phyloP scores from a whole-genome alignment of 225 moss, liverwort and hornwort genomes.

The Sphagnum contortum region DNA sequence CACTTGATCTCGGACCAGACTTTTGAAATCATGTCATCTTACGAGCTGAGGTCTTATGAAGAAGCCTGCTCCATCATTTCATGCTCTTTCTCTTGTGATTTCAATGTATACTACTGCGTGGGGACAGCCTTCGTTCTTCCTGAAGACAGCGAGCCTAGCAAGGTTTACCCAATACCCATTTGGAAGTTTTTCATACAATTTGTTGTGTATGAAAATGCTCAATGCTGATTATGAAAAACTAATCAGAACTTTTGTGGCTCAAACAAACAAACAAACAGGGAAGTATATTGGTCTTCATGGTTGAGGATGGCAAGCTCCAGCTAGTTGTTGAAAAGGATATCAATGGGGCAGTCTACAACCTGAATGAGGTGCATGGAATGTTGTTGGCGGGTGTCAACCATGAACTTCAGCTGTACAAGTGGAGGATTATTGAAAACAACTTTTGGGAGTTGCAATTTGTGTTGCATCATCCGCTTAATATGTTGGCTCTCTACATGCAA shows the following conservation, averaged over 20 bases:
- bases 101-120: slow-evolving; percentile 85
- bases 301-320: slow-evolving; percentile 88
- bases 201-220: no score
- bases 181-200: no score
- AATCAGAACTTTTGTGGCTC: no score
- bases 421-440: slow-evolving; percentile 70
- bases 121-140: slow-evolving; percentile 91
- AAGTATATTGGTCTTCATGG: slow-evolving; percentile 79
- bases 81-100: slow-evolving; percentile 83
- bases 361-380: slow-evolving; percentile 90
- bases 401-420: slow-evolving; percentile 84
- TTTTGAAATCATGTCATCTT: slow-evolving; percentile 80
- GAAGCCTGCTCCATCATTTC: slow-evolving; percentile 92
- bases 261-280: slow-evolving; percentile 30
- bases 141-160: slow-evolving; percentile 94
- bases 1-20: slow-evolving; percentile 95
- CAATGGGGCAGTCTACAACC: slow-evolving; percentile 88
- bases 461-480: slow-evolving; percentile 87
- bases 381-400: slow-evolving; percentile 98
- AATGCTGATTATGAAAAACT: not conserved
- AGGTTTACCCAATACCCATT: slow-evolving; percentile 27
- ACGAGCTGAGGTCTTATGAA: slow-evolving; percentile 78
- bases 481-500: slow-evolving; percentile 83
- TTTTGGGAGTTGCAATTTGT: slow-evolving; percentile 78
- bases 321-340: slow-evolving; percentile 82